Conservation (phyloP, 805 yeast genomes). For the Ogataea salicorniae region DNA sequence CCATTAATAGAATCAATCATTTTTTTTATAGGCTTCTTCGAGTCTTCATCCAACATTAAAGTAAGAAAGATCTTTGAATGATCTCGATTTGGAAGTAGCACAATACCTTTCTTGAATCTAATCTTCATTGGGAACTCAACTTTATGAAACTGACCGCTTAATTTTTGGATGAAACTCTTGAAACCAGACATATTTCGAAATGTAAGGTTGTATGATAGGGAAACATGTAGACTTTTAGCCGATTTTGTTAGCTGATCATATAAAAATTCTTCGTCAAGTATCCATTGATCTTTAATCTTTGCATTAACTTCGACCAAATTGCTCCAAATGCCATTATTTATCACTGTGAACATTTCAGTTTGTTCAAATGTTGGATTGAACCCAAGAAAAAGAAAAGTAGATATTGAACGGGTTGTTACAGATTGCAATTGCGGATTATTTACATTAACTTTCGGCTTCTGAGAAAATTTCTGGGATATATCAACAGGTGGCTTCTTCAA, state of each 20-base stretch:
- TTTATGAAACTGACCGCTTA: not conserved
- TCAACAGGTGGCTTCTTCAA: slow-evolving; percentile 8
- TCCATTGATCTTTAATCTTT: not conserved
- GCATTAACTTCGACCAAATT: not conserved
- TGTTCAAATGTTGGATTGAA: slow-evolving; percentile 3
- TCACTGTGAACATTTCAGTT: not conserved
- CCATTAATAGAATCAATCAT: slow-evolving; percentile 9
- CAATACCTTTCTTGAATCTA: slow-evolving; percentile 1
- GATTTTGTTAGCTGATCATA: slow-evolving; percentile 12
- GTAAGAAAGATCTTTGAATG: slow-evolving; percentile 11
- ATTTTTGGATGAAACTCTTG: not conserved
- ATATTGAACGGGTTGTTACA: not conserved
- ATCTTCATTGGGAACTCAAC: slow-evolving; percentile 5
- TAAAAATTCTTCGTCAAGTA: slow-evolving; percentile 3
- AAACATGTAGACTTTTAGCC: slow-evolving; percentile 13
- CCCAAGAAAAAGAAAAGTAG: slow-evolving; percentile 7
- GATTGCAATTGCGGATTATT: not conserved
- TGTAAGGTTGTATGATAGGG: slow-evolving; percentile 17
- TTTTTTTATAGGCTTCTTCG: not conserved
- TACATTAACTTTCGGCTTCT: slow-evolving; percentile 4
- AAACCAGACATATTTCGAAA: slow-evolving; percentile 3
- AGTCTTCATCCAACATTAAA: slow-evolving; percentile 8
- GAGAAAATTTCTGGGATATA: slow-evolving; percentile 6
- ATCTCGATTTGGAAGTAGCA: slow-evolving; percentile 15
- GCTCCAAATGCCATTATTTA: slow-evolving; percentile 3